These are phyloP conservation scores for Blakeslea trispora DNA, from an alignment of 371 early-diverging fungal species.

Conservation along the genomic window DNA sequence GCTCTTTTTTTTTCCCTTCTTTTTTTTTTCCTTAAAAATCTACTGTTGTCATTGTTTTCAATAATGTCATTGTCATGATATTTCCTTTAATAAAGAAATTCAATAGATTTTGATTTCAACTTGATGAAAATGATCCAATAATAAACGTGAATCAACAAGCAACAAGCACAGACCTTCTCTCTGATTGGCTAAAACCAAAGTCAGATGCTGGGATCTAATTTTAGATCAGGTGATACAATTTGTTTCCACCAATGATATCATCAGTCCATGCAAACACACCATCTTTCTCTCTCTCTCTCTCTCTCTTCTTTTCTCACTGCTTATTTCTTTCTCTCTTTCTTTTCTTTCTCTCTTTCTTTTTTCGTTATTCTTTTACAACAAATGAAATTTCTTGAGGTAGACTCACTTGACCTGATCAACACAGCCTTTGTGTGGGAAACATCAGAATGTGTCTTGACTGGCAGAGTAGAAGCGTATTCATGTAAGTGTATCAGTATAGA, in stretches of 20 bases:
- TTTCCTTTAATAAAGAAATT: no score
- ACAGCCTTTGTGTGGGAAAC: constrained; percentile 62
- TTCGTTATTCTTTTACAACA: background rate
- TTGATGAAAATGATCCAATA: no score
- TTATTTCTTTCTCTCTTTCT: constrained; percentile 5
- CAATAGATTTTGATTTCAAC: no score
- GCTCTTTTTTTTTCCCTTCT: no score
- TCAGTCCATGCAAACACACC: background rate
- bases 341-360: background rate
- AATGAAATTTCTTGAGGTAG: constrained; percentile 52
- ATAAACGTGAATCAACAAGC: no score
- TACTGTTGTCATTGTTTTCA: no score
- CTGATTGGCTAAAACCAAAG: background rate
- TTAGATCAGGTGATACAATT: no score
- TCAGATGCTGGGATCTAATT: background rate
- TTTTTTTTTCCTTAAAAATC: no score
- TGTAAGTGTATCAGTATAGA: constrained; percentile 56
- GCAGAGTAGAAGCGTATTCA: constrained; percentile 88
- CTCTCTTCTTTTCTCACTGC: background rate
- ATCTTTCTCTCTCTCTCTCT: constrained; percentile 2
- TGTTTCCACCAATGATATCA: constrained; percentile 11
- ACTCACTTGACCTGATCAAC: constrained; percentile 58
- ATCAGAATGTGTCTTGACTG: constrained; percentile 63
- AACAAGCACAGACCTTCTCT: no score
- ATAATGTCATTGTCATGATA: no score